Evolutionary conservation across 169 alveolate species (phyloP).

Genomic region (Plasmodium coatneyi): DNA sequence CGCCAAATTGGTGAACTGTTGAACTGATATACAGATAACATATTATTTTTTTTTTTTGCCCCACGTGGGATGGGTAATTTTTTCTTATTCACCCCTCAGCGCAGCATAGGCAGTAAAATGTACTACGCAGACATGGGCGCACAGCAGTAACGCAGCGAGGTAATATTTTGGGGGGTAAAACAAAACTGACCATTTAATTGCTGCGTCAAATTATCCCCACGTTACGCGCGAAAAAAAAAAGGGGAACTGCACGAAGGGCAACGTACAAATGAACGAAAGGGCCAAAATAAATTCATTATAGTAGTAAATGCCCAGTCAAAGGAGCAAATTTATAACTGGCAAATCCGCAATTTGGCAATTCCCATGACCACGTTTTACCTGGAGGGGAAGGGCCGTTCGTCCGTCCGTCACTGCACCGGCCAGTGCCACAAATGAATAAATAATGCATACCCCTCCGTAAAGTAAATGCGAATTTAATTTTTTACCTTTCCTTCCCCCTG

Average conservation of each 20-base stretch:
- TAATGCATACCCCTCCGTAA: background rate
- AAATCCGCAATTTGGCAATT: background rate
- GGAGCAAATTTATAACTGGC: background rate
- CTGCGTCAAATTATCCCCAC: background rate
- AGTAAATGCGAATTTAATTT: slow-evolving; percentile 3
- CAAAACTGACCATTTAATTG: background rate
- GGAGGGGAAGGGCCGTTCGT: background rate
- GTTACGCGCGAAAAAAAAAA: background rate
- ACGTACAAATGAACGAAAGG: background rate
- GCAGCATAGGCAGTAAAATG: background rate
- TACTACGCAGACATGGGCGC: background rate
- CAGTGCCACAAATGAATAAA: background rate
- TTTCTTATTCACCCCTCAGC: background rate
- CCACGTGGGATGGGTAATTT: background rate
- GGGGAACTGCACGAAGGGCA: background rate
- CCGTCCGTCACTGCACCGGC: background rate
- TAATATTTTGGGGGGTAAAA: background rate
- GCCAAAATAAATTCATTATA: background rate
- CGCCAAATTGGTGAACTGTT: background rate
- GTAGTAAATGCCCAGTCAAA: background rate
- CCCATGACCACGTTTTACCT: background rate
- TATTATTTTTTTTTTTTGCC: background rate
- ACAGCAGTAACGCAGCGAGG: background rate
- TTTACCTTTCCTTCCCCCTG: background rate
- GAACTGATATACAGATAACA: background rate